Evolutionary conservation across 2,329 filamentous ascomycete species (phyloP), one percentile per base, ranked within the genome.

Genomic region (Colletotrichum shisoi): DNA sequence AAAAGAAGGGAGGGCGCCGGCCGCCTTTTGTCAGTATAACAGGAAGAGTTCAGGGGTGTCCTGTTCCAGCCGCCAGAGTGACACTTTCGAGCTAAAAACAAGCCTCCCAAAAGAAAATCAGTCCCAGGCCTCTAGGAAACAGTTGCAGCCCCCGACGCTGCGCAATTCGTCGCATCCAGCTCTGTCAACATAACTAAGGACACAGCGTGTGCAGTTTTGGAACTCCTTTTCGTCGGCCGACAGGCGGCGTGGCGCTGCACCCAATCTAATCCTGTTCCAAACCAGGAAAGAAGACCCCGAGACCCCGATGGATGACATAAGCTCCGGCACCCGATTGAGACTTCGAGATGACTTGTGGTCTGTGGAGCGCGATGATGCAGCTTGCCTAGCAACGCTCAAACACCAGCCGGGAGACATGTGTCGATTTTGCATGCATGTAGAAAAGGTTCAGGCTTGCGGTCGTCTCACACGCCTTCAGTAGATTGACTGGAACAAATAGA

Each of bases 221-320:
- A 34, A 34, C 31, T 34, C 31, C 46, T 67, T 53, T 24, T 44
- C 46, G 57, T 63, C 40, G n/a, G 21, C 34, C 51, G 54, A 19
- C 64, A 54, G 40, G 34, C 64, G 64, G 53, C 52, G 54, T 63
- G 40, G 53, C 53, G 51, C 42, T 44, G 60, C 54, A 24, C 37
- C 51, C n/a, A 67, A 24, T 46, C 53, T 27, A 49, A 40, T 44
- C 37, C 37, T 59, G 51, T 60, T 58, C 48, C 40, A 59, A 34
- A 56, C 48, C 40, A 56, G 48, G 19, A 21, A 45, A 67, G 61
- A 64, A 67, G 61, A 64, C 44, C 61, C 64, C 31, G 56, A 27
- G 42, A 40, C 59, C 59, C 60, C 48, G 39, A 34, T 17, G 11
- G 27, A 54, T 64, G 54, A 64, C 44, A 59, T 45, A 52, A 63